Base-by-base conservation (phyloP, 1,284 basidiomycete species). In the Boletus mariae region DNA sequence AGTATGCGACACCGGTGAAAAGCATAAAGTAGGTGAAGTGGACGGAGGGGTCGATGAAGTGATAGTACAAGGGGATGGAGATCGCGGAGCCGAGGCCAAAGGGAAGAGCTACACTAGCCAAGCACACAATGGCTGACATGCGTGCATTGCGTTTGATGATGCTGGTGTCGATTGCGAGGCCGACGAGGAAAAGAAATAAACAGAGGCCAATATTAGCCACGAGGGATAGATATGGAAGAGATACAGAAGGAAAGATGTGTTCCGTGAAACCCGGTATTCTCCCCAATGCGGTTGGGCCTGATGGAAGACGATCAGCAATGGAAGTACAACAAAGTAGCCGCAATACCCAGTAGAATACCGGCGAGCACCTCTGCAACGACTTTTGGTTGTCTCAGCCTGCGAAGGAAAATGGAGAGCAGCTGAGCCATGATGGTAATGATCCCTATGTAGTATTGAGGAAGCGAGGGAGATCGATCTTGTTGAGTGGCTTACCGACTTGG, bases 1-100 rank as follows among this genome's bases (percentile, higher is more conserved):
- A 87, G 73, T 88, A 93, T 1, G 93, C 87, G 25, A 96, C 92
- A 49, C 93, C 92, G 25, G 90, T 85, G 71, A 98, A 98, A 38
- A 99, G 84, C 78, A 98, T 83, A 70, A 98, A 98, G 66, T 97
- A 80, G 0, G 90, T 87, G 70, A 94, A 78, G 37, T 85, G 73
- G 52, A 92, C 82, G 35, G 70, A 76, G 87, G 5, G 20, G 20
- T 20, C 20, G 20, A 20, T 20, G 20, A 20, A 20, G 20, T 20
- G 20, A 20, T 20, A 20, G 20, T 20, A 20, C 20, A 20, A 20
- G 20, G 20, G 20, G 20, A 87, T 79, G 0, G 92, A 87, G n/a
- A 98, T 77, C 0, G 84, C 91, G 0, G 92, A 84, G 2, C 96
- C 96, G 4, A 98, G 71, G 3, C 87, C 94, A 55, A 95, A 87